A percentile compares a stretch with the other conserved stretches of the same genome.
phyloP scores from a whole-genome alignment of 352 stramenopile species.

The Bremia lactucae region DNA sequence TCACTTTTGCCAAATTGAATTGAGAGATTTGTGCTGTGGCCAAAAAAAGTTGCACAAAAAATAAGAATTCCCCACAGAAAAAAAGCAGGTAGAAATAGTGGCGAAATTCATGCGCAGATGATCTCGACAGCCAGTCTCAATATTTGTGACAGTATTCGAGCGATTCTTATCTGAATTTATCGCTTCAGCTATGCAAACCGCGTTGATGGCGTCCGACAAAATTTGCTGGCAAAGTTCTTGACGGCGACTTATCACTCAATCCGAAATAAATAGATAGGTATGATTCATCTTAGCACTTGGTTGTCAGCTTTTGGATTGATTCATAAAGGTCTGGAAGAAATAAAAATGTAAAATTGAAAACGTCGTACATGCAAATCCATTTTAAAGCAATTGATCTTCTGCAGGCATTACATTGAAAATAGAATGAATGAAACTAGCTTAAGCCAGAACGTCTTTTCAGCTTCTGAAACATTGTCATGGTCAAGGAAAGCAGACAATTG shows the following conservation, averaged over 20 bases:
- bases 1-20: slow-evolving; percentile 84
- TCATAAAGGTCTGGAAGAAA: no score
- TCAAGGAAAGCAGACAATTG: slow-evolving; percentile 24
- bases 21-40: slow-evolving; percentile 44
- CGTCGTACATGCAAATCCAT: no score
- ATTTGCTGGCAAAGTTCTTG: slow-evolving; percentile 2
- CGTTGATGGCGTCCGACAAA: slow-evolving; percentile 4
- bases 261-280: slow-evolving; percentile 25
- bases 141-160: slow-evolving; percentile 9
- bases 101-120: slow-evolving; percentile 9
- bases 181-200: slow-evolving; percentile 12
- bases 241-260: not conserved
- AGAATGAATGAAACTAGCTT: slow-evolving; percentile 55
- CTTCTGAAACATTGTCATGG: slow-evolving; percentile 19
- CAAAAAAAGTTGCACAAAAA: slow-evolving; percentile 31
- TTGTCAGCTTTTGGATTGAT: no score
- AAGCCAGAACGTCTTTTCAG: slow-evolving; percentile 42
- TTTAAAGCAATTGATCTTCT: no score
- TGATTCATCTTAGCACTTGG: not conserved
- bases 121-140: slow-evolving; percentile 9
- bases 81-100: slow-evolving; percentile 19
- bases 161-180: slow-evolving; percentile 7
- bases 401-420: no score
- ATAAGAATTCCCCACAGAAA: slow-evolving; percentile 19
- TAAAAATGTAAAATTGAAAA: no score